Evolutionary conservation across 305 asterid species (phyloP).

Genomic region (Solanum aculeatissimum): DNA sequence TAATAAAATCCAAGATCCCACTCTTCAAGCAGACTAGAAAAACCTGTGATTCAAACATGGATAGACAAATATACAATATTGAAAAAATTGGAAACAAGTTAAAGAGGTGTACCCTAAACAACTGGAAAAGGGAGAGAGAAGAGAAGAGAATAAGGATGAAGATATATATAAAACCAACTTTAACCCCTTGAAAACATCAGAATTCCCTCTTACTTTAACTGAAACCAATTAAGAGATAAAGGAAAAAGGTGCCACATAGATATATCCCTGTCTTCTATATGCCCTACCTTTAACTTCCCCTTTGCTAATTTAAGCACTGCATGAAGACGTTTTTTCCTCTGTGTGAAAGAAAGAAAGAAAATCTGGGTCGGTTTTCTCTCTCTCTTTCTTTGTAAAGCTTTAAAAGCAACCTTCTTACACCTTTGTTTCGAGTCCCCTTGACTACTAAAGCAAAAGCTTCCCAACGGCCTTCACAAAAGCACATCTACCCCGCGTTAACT

Average conservation of each 20-base stretch:
- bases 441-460: slow-evolving; percentile 62
- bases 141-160: slow-evolving; percentile 2
- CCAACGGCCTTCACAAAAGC: slow-evolving; percentile 20
- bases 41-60: background rate
- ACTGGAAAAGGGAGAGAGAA: background rate
- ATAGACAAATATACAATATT: background rate
- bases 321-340: slow-evolving; percentile 5
- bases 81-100: background rate
- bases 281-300: slow-evolving; percentile 42
- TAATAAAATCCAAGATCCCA: background rate
- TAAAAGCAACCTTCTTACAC: slow-evolving; percentile 2
- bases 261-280: slow-evolving; percentile 1
- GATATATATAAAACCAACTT: slow-evolving; percentile 43
- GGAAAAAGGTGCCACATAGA: slow-evolving; percentile 43
- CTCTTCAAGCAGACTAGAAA: background rate
- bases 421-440: slow-evolving; percentile 37
- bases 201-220: slow-evolving; percentile 61
- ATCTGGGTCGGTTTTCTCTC: slow-evolving; percentile 11
- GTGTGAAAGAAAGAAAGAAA: slow-evolving; percentile 7
- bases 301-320: slow-evolving; percentile 45
- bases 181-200: slow-evolving; percentile 40
- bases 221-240: slow-evolving; percentile 41
- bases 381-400: slow-evolving; percentile 2
- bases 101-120: background rate
- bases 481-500: background rate